Percentiles rank a stretch among this genome's conserved stretches.
phyloP scores from a whole-genome alignment of 2,329 filamentous ascomycete genomes.

The Grosmannia serpens region DNA sequence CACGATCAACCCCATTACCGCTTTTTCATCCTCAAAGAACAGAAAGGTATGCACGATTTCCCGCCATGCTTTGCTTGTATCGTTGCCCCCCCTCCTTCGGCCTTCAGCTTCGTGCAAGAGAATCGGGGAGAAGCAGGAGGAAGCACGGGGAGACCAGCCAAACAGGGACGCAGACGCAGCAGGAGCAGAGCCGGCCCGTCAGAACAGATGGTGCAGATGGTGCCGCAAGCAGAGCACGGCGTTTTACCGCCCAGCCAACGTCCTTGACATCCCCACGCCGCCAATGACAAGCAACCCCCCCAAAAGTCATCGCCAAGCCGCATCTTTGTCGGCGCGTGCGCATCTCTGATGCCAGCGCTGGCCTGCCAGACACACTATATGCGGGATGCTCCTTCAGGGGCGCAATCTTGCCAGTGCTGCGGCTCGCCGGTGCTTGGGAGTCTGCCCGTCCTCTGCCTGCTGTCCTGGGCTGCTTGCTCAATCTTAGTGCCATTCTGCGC shows the following conservation, averaged over 20 bases:
- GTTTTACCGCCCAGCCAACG: not conserved
- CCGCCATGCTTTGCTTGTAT: not conserved
- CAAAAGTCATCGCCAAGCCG: not conserved
- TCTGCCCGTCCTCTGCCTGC: not conserved
- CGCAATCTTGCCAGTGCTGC: not conserved
- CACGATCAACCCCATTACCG: not conserved
- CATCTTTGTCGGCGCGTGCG: not conserved
- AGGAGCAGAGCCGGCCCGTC: not conserved
- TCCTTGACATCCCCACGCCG: not conserved
- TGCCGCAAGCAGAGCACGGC: not conserved
- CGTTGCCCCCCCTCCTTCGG: not conserved
- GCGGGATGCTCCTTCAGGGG: not conserved
- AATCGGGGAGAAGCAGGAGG: not conserved
- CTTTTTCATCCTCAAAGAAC: not conserved
- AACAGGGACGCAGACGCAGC: not conserved
- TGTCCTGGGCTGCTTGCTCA: not conserved
- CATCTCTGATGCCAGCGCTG: not conserved
- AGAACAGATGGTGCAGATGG: not conserved
- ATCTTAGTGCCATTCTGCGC: conserved; percentile 9
- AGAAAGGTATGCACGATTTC: not conserved
- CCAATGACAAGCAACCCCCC: not conserved
- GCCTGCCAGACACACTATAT: not conserved
- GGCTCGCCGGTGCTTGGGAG: not conserved
- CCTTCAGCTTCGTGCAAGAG: not conserved
- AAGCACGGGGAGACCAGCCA: not conserved